These are phyloP conservation scores for Mucor lusitanicus DNA, from an alignment of 371 early-diverging fungal species.

Conservation along the genomic window DNA sequence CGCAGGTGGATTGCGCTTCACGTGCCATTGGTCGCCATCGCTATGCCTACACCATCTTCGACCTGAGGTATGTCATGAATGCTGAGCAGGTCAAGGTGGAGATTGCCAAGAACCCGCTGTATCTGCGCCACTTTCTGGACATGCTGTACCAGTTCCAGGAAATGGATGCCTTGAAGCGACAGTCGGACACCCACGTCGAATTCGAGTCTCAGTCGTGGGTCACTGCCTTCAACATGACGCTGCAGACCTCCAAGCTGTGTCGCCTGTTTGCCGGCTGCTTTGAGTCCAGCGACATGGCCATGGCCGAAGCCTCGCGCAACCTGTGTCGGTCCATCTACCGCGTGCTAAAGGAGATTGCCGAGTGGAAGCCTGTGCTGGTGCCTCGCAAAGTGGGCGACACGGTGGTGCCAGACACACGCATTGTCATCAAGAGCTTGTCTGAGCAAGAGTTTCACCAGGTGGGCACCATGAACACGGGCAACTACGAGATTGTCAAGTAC, in stretches of 20 bases:
- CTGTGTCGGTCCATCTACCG: constrained; percentile 42
- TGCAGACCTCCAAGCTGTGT: constrained; percentile 78
- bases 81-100: constrained; percentile 59
- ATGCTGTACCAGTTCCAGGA: constrained; percentile 87
- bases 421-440: constrained; percentile 28
- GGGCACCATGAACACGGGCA: constrained; percentile 34
- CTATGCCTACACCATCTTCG: constrained; percentile 84
- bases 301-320: constrained; percentile 23
- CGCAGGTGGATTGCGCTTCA: constrained; percentile 73
- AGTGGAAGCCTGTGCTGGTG: constrained; percentile 49
- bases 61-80: constrained; percentile 79
- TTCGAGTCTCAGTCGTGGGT: constrained; percentile 91
- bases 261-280: constrained; percentile 82
- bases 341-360: constrained; percentile 56
- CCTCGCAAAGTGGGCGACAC: neutral
- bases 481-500: constrained; percentile 58
- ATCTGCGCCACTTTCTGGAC: constrained; percentile 78
- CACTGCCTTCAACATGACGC: constrained; percentile 84
- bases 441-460: constrained; percentile 30
- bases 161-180: constrained; percentile 86
- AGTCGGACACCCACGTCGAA: constrained; percentile 79
- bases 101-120: constrained; percentile 56
- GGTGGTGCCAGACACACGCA: neutral
- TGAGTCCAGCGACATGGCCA: constrained; percentile 5
- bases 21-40: constrained; percentile 77